These are phyloP conservation scores for Yamadazyma sp. DNA, from an alignment of 1,139 yeast species.

Conservation along the genomic window DNA sequence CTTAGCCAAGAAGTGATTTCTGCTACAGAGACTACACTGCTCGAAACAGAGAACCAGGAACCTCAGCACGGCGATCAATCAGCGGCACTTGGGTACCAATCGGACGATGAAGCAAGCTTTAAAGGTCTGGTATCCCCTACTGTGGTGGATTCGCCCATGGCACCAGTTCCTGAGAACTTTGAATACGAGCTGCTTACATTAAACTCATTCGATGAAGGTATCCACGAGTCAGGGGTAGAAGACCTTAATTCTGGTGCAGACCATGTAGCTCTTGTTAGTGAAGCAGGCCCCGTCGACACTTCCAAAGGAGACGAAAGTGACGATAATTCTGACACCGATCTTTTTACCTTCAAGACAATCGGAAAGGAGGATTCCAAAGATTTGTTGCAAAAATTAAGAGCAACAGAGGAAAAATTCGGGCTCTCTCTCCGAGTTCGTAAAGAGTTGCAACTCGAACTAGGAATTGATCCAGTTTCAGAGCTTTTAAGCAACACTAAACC, in stretches of 20 bases:
- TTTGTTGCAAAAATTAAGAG: slow-evolving; percentile 27
- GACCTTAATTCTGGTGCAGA: not conserved
- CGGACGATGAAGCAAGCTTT: not conserved
- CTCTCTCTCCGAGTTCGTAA: slow-evolving; percentile 24
- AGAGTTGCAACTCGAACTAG: slow-evolving; percentile 13
- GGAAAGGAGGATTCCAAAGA: slow-evolving; percentile 32
- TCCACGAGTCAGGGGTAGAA: too few species aligned
- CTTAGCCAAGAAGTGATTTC: not conserved
- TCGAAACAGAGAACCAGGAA: not conserved
- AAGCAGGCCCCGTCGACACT: too few species aligned
- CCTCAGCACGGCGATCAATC: not conserved
- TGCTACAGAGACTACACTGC: not conserved
- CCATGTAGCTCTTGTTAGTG: too few species aligned
- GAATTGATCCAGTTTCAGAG: slow-evolving; percentile 26
- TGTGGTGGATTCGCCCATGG: slow-evolving; percentile 8
- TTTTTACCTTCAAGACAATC: slow-evolving; percentile 33
- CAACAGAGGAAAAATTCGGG: slow-evolving; percentile 33
- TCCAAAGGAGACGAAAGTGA: slow-evolving; percentile 2
- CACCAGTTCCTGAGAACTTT: slow-evolving; percentile 15
- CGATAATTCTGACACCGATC: not conserved
- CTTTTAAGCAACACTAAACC: slow-evolving; percentile 18
- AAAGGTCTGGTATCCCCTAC: not conserved
- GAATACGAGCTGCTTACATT: slow-evolving; percentile 5
- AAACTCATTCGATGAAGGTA: not conserved
- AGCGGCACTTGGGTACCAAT: not conserved